Percentiles rank a stretch among this genome's conserved stretches.
phyloP scores from a whole-genome alignment of 805 yeast species.

The Nakazawaea ambrosiae region DNA sequence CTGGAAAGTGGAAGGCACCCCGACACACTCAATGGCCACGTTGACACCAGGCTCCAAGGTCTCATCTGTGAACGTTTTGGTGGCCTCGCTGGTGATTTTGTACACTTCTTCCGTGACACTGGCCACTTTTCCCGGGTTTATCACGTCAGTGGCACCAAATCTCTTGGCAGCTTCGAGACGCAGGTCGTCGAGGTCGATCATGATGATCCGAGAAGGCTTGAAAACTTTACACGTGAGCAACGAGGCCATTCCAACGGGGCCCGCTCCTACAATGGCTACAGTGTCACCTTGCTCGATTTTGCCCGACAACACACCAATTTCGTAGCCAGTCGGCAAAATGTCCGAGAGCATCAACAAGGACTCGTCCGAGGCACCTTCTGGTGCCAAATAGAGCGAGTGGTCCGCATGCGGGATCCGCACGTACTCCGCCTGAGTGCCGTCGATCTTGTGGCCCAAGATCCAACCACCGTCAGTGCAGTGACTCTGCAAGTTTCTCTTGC shows the following conservation, averaged over 20 bases:
- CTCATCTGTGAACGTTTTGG: constrained; percentile 20
- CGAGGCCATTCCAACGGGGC: constrained; percentile 63
- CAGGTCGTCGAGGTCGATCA: constrained; percentile 53
- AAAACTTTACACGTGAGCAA: constrained; percentile 45
- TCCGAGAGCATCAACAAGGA: constrained; percentile 55
- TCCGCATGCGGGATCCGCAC: constrained; percentile 48
- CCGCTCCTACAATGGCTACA: constrained; percentile 62
- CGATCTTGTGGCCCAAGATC: constrained; percentile 49
- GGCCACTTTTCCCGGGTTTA: constrained; percentile 44
- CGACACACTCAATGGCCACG: constrained; percentile 60
- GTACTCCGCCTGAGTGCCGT: constrained; percentile 64
- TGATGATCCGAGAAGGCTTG: constrained; percentile 49
- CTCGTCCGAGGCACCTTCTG: constrained; percentile 28
- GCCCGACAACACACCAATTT: constrained; percentile 56
- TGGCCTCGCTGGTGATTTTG: constrained; percentile 20
- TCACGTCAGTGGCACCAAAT: constrained; percentile 52
- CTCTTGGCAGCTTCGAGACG: constrained; percentile 50
- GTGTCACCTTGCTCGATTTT: constrained; percentile 45
- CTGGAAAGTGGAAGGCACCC: constrained; percentile 54
- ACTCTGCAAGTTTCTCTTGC: constrained; percentile 47
- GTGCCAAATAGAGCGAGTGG: constrained; percentile 28
- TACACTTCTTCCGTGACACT: constrained; percentile 32
- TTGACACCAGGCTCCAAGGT: constrained; percentile 46
- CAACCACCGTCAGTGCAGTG: constrained; percentile 54
- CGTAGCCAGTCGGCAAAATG: constrained; percentile 62